Base-by-base conservation (phyloP, 2,329 filamentous ascomycete genomes). In the Pestalotiopsis sp. region DNA sequence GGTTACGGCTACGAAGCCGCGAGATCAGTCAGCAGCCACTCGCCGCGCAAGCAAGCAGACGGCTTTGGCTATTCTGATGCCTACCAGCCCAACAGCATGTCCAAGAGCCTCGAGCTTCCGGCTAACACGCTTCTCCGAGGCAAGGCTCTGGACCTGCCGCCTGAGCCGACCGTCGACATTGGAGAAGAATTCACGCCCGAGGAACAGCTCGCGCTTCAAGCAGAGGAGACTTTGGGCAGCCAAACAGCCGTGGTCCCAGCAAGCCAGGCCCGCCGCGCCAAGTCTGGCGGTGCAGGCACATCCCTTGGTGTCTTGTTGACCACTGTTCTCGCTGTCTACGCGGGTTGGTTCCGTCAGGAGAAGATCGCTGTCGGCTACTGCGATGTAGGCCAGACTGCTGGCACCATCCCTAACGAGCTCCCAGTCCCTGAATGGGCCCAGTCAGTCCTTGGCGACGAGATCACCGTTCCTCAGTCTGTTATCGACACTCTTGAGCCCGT, bases 311-410 rank as follows among this genome's bases (percentile, higher is more conserved):
- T 94, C 5, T 84, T 98, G 2, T 78, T 95, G 3, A 78, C 92
- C 23, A 90, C 92, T 0, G 81, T 96, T 11, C 79, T 96, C 6
- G 87, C 87, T 39, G 90, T 91, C 0, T 94, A 97, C 72, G 92
- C 87, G 38, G 89, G 89, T 9, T 96, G 95, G 88, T 99, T 95
- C 84, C 87, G 95, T 63, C 94, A 97, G 78, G 96, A 99, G 81
- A 98, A 98, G 85, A 84, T 97, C n/a, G 92, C 94, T 17, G 94
- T 98, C 23, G 96, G 97, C 41, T 99, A 97, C 78, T 99, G 96
- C 78, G 94, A 95, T 13, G 88, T 97, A 66, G 96, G 92, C 27
- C 89, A 91, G 66, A 84, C 89, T 62, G 88, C 85, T 76, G 84
- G 72, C 76, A 89, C 78, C 38, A 78, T 89, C 20, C 86, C 86